Percentiles rank a stretch among this genome's conserved stretches.
Conservation (phyloP, 352 stramenopile genomes). For the Phytophthora quininea region DNA sequence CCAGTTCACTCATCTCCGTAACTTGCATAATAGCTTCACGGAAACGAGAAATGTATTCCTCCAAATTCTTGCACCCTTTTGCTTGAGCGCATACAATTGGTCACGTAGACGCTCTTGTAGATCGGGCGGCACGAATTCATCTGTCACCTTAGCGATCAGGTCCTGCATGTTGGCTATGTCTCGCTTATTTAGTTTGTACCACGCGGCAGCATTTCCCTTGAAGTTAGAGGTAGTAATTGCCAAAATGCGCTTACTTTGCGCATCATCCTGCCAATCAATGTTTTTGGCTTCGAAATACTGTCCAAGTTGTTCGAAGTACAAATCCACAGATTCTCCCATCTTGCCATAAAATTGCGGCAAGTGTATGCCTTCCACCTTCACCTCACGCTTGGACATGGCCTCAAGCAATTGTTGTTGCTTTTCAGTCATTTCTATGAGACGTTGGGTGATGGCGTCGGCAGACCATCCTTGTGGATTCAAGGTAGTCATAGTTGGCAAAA, state of each 20-base stretch:
- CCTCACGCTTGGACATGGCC: slow-evolving; percentile 18
- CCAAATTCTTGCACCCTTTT: slow-evolving; percentile 15
- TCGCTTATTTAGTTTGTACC: slow-evolving; percentile 17
- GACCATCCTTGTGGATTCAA: slow-evolving; percentile 21
- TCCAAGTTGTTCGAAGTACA: slow-evolving; percentile 28
- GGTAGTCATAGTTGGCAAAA: slow-evolving; percentile 13
- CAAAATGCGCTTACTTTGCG: slow-evolving; percentile 11
- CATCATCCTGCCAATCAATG: slow-evolving; percentile 12
- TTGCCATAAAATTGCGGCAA: slow-evolving; percentile 18
- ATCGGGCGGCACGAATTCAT: slow-evolving; percentile 26
- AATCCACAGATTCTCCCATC: slow-evolving; percentile 13
- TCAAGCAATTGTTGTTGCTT: slow-evolving; percentile 26
- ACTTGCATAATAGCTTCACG: slow-evolving; percentile 21
- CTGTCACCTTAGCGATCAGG: slow-evolving; percentile 2
- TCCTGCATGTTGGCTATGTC: slow-evolving; percentile 17
- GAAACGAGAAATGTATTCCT: slow-evolving; percentile 29
- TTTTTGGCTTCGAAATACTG: slow-evolving; percentile 21
- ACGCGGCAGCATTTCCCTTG: slow-evolving; percentile 14
- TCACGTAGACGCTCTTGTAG: slow-evolving; percentile 28
- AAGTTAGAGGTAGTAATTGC: slow-evolving; percentile 14
- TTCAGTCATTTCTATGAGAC: slow-evolving; percentile 9
- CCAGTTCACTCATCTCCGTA: slow-evolving; percentile 32
- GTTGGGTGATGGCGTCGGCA: slow-evolving; percentile 10
- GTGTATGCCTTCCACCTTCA: slow-evolving; percentile 23
- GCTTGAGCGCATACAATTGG: slow-evolving; percentile 20